Conservation (phyloP, 371 early-diverging fungal species). For the Rhizopus stolonifer region DNA sequence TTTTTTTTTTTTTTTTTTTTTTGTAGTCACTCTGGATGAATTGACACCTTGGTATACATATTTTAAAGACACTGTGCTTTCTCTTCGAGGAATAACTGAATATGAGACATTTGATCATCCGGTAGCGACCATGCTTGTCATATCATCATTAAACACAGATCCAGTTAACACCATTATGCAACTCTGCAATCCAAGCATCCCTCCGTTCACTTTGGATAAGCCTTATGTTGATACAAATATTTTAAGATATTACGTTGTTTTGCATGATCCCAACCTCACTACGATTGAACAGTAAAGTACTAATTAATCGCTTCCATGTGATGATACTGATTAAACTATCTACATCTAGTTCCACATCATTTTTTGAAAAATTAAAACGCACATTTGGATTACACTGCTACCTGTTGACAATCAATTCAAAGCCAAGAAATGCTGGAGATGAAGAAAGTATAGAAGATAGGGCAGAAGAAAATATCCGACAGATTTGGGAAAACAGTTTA, state of each 20-base stretch:
- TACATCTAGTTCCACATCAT: constrained; percentile 50
- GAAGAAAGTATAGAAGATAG: constrained; percentile 20
- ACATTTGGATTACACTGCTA: constrained; percentile 70
- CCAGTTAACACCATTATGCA: constrained; percentile 69
- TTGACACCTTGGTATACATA: constrained; percentile 87
- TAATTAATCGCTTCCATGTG: not conserved
- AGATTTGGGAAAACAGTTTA: constrained; percentile 22
- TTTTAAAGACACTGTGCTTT: constrained; percentile 71
- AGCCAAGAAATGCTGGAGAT: constrained; percentile 31
- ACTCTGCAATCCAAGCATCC: constrained; percentile 57
- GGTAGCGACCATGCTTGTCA: constrained; percentile 77
- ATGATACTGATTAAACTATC: not conserved
- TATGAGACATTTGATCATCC: constrained; percentile 96
- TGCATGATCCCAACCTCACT: constrained; percentile 68
- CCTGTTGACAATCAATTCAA: constrained; percentile 59
- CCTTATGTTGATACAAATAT: constrained; percentile 69
- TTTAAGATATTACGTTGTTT: constrained; percentile 69
- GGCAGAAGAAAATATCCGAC: constrained; percentile 17
- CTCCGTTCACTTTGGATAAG: constrained; percentile 58
- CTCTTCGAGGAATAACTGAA: constrained; percentile 70
- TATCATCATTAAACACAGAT: constrained; percentile 76
- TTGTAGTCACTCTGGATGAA: constrained; percentile 43
- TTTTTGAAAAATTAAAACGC: constrained; percentile 65
- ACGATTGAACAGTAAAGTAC: constrained; percentile 55
- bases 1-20: not conserved